Base-by-base conservation (phyloP, 2,329 filamentous ascomycete species). In the Phialocephala sp. region DNA sequence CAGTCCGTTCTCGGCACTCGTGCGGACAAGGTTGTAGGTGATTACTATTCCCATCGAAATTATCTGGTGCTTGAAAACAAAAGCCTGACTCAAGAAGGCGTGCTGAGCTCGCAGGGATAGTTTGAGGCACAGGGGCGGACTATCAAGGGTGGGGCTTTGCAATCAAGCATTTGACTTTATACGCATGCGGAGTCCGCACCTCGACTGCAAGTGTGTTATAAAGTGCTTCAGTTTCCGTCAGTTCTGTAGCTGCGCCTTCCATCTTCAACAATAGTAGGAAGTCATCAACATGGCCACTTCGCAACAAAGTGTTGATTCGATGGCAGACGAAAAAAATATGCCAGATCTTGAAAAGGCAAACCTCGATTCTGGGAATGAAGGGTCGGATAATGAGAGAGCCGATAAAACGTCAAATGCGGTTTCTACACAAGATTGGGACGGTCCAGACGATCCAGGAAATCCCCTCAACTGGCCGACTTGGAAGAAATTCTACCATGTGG, bases 401-500 rank as follows among this genome's bases (percentile, higher is more conserved):
- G 43, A 37, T 8, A 11, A 52, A 39, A 54, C 24, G 8, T 4
- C 22, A 32, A 39, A 43, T n/a, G 20, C 8, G 27, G 3, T 35
- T n/a, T 27, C 52, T 15, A 20, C 52, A 8, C 32, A 5, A 47
- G 68, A 72, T 45, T 73, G 71, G 72, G 56, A 67, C 39, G 69
- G 70, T 15, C 66, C 67, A 11, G 64, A 74, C 45, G 73, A 75
- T 61, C 64, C 69, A 1, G 72, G 69, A 2, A 73, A 75, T 54
- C 73, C 73, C 4, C 39, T 67, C 15, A 73, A 73, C 35, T 75
- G 73, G 73, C 54, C 70, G 1, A n/a, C 27, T 24, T 64, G 63
- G 65, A 71, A 69, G 56, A 66, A 69, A 64, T 36, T 59, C 43
- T 68, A 65, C 45, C 71, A 71, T 50, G 58, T 73, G 22, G 45